Evolutionary conservation across 2,329 filamentous ascomycete species (phyloP).

Genomic region (Xylariaceae sp.): DNA sequence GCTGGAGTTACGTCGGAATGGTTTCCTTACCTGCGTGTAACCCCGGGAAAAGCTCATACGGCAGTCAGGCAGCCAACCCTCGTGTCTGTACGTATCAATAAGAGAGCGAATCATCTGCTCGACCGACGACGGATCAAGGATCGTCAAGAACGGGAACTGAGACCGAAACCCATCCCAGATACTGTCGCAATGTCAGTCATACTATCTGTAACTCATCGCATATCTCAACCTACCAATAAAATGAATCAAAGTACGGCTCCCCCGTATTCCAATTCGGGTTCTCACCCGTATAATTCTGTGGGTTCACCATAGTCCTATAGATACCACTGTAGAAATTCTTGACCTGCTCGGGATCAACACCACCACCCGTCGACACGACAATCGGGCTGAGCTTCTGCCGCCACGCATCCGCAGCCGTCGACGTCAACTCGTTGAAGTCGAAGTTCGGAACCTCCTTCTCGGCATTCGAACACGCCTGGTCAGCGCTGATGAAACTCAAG

Average conservation of each 20-base stretch:
- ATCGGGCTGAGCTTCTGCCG: conserved; percentile 55
- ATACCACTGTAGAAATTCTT: conserved; percentile 66
- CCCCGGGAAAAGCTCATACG: conserved; percentile 72
- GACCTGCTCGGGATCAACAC: conserved; percentile 50
- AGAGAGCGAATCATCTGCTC: conserved; percentile 64
- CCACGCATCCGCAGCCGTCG: conserved; percentile 54
- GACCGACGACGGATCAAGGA: conserved; percentile 60
- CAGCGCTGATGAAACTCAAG: conserved; percentile 61
- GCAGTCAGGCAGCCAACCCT: conserved; percentile 70
- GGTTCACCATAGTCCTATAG: conserved; percentile 68
- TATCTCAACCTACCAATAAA: conserved; percentile 54
- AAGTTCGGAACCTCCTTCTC: conserved; percentile 64
- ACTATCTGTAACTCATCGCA: neutral
- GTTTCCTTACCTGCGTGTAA: conserved; percentile 51
- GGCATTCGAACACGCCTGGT: conserved; percentile 62
- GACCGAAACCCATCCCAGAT: conserved; percentile 69
- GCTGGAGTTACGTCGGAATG: neutral
- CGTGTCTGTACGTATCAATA: conserved; percentile 64
- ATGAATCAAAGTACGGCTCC: conserved; percentile 70
- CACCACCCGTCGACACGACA: conserved; percentile 45
- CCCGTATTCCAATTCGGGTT: conserved; percentile 61
- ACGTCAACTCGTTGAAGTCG: conserved; percentile 52
- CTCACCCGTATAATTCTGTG: conserved; percentile 69
- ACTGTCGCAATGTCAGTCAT: conserved; percentile 17
- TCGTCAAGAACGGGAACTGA: conserved; percentile 63